Base-by-base conservation (phyloP, 768 basidiomycete species). In the Austroboletus eburneus region DNA sequence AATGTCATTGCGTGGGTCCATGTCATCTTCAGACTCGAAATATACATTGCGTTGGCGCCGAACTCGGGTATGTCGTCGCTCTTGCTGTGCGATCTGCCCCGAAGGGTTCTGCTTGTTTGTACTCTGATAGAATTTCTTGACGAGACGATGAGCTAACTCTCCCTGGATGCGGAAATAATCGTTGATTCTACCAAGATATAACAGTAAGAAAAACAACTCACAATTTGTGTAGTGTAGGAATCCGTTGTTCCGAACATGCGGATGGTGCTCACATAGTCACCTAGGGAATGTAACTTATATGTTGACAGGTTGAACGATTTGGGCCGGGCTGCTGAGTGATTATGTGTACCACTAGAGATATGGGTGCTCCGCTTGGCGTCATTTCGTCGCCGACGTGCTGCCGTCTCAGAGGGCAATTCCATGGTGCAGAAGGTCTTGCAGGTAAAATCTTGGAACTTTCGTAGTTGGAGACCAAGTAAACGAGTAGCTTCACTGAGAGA, bases 251-350 rank as follows among this genome's bases (percentile, higher is more conserved):
- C 70, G 29, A 60, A 61, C 4, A 17, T 17, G 5, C 32, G 32
- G 5, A 74, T 71, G 4, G 52, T 51, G 0, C 4, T 5, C 0
- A 30, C 38, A 36, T 71, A 71, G 43, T 74, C 61, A 0, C 68
- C 68, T 2, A 73, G 50, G 0, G 61, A 49, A 46, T 73, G 72
- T 3, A 62, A n/a, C 44, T 73, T 74, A 44, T 61, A 63, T 1
- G 65, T 70, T 2, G 33, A 22, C 3, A 72, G 39, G 38, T 64
- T 71, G 44, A 71, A 63, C 0, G 29, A 27, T 20, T 50, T 61
- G 2, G 16, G 20, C 4, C 34, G 34, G 4, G 34, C 27, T 27
- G 27, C 27, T 12, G 12, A 27, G 27, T 27, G 27, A 27, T 12
- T 27, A 6, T 27, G 27, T 27, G 27, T 12, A 5, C 34, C 16